Percentiles rank a stretch among this genome's conserved stretches.
Evolutionary conservation across 192 early-diverging fungal genomes (phyloP).

Genomic region (Entophlyctis luteolus): DNA sequence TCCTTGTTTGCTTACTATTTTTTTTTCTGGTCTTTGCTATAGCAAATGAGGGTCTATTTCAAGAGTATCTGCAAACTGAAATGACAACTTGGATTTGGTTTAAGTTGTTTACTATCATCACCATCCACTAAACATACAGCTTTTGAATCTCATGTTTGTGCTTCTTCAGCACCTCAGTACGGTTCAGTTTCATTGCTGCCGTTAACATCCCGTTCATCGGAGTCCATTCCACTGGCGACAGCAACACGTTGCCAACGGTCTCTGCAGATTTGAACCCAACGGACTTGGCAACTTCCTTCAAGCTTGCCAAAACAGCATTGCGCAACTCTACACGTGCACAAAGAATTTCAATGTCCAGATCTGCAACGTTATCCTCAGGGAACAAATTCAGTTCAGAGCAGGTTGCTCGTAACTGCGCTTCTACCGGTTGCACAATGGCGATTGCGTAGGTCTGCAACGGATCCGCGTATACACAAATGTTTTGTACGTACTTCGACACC

Average conservation of each 20-base stretch:
- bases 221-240: conserved; percentile 81
- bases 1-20: no score
- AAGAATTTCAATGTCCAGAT: conserved; percentile 46
- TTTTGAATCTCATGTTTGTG: no score
- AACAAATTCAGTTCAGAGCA: conserved; percentile 13
- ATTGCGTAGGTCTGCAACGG: conserved; percentile 66
- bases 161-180: conserved; percentile 29
- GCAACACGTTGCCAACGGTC: conserved; percentile 59
- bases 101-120: no score
- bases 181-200: conserved; percentile 87
- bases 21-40: no score
- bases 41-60: no score
- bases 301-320: conserved; percentile 49
- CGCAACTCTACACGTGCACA: conserved; percentile 38
- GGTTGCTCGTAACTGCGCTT: conserved; percentile 41
- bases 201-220: conserved; percentile 44
- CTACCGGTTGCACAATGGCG: conserved; percentile 68
- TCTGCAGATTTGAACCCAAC: conserved; percentile 71
- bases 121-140: no score
- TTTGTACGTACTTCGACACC: conserved; percentile 62
- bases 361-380: conserved; percentile 23
- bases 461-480: conserved; percentile 60
- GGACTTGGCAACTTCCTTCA: conserved; percentile 61
- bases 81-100: no score
- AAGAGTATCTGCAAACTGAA: no score